Evolutionary conservation across 2,329 filamentous ascomycete species (phyloP).

Genomic region (Monilinia fructigena): DNA sequence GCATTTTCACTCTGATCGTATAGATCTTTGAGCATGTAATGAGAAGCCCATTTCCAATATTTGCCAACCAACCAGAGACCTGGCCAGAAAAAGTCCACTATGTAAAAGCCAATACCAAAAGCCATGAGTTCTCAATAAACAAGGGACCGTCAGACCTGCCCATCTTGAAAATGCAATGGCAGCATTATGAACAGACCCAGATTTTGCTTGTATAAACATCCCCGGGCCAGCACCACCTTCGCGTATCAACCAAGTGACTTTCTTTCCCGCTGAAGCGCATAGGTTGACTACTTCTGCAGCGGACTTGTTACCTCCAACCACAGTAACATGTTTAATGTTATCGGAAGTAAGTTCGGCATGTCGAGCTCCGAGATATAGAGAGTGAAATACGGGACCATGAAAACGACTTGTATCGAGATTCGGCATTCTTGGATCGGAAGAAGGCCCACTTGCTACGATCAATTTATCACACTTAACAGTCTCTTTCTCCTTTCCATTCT

Average conservation of each 20-base stretch:
- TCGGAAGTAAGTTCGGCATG: slow-evolving; percentile 21
- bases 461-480: slow-evolving; percentile 16
- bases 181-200: slow-evolving; percentile 19
- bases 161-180: slow-evolving; percentile 22
- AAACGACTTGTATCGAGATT: slow-evolving; percentile 23
- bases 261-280: slow-evolving; percentile 25
- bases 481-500: slow-evolving; percentile 9
- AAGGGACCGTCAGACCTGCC: slow-evolving; percentile 15
- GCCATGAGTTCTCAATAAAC: slow-evolving; percentile 19
- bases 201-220: slow-evolving; percentile 22
- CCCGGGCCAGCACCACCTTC: slow-evolving; percentile 26
- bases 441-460: slow-evolving; percentile 27
- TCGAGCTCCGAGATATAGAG: slow-evolving; percentile 23
- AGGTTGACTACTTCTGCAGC: slow-evolving; percentile 26
- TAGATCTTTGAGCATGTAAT: slow-evolving; percentile 20
- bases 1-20: slow-evolving; percentile 21
- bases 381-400: slow-evolving; percentile 24
- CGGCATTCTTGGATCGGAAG: slow-evolving; percentile 25
- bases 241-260: slow-evolving; percentile 30
- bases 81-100: slow-evolving; percentile 24
- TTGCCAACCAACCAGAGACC: slow-evolving; percentile 20
- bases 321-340: slow-evolving; percentile 23
- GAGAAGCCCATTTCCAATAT: slow-evolving; percentile 21
- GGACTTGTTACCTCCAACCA: slow-evolving; percentile 30
- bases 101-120: slow-evolving; percentile 28